phyloP scores from a whole-genome alignment of 768 basidiomycete genomes.

The Lactarius hengduanensis region DNA sequence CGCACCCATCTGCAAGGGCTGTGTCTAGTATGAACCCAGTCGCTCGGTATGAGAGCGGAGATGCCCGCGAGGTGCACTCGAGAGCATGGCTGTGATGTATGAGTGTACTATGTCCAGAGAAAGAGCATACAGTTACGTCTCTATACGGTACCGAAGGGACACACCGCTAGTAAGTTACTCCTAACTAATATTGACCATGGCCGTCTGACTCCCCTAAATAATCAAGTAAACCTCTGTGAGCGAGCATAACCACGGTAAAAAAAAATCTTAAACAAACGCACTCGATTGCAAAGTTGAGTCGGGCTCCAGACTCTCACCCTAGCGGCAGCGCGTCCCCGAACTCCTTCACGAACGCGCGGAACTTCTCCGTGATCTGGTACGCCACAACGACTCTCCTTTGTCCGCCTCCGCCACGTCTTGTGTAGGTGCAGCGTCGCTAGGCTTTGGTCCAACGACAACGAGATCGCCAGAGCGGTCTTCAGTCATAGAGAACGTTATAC shows the following conservation, averaged over 20 bases:
- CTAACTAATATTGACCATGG: too few species aligned
- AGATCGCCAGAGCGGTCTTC: constrained; percentile 77
- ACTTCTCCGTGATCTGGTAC: constrained; percentile 84
- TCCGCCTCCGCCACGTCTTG: constrained; percentile 68
- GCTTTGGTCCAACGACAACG: constrained; percentile 62
- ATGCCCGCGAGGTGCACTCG: constrained; percentile 39
- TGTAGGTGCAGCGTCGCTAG: constrained; percentile 50
- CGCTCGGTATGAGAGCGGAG: constrained; percentile 51
- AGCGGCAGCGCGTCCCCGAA: constrained; percentile 53
- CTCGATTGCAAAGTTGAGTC: too few species aligned
- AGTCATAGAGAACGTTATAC: constrained; percentile 70
- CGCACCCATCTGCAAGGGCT: constrained; percentile 86
- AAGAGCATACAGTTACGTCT: too few species aligned
- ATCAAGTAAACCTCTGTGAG: too few species aligned
- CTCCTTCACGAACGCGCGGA: constrained; percentile 49
- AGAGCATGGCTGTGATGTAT: constrained; percentile 57
- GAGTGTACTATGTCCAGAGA: too few species aligned
- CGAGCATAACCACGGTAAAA: too few species aligned
- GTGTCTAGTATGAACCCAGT: constrained; percentile 82
- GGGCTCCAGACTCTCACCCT: too few species aligned
- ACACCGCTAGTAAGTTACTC: too few species aligned
- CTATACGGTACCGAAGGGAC: too few species aligned
- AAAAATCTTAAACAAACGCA: too few species aligned
- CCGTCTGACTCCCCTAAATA: too few species aligned
- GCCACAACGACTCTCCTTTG: constrained; percentile 67